Evolutionary conservation across 352 stramenopile species (phyloP).

Genomic region (Halophytophthora batemanensis): DNA sequence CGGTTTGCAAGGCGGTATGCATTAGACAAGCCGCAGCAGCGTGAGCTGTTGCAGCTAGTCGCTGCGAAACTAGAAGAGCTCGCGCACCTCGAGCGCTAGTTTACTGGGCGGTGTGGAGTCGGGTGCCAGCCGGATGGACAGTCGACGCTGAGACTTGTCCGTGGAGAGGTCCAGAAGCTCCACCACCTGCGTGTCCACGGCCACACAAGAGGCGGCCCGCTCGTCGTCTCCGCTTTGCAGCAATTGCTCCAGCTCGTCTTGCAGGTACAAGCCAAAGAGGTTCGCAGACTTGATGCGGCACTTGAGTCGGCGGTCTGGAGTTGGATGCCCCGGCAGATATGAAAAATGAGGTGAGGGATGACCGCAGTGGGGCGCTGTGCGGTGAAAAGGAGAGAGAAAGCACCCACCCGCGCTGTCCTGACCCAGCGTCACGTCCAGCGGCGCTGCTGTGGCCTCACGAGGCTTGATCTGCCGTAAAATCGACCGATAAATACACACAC

Average conservation of each 20-base stretch:
- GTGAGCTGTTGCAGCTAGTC: slow-evolving; percentile 29
- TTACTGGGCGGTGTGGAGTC: slow-evolving; percentile 24
- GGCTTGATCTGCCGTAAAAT: slow-evolving; percentile 72
- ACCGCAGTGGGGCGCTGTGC: too few species aligned
- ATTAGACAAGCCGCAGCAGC: slow-evolving; percentile 24
- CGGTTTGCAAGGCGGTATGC: slow-evolving; percentile 27
- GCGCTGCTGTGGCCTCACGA: slow-evolving; percentile 31
- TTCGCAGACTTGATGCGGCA: slow-evolving; percentile 72
- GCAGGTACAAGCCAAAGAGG: slow-evolving; percentile 57
- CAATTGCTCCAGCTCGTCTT: slow-evolving; percentile 56
- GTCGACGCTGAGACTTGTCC: slow-evolving; percentile 45
- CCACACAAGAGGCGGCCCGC: slow-evolving; percentile 34
- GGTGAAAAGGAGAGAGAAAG: too few species aligned
- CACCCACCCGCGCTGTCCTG: slow-evolving; percentile 39
- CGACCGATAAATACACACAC: too few species aligned
- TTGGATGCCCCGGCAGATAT: too few species aligned
- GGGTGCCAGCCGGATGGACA: slow-evolving; percentile 48
- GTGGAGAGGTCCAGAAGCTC: slow-evolving; percentile 67
- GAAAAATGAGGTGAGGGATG: too few species aligned
- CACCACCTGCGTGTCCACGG: slow-evolving; percentile 65
- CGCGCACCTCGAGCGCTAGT: slow-evolving; percentile 55
- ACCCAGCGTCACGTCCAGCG: slow-evolving; percentile 62
- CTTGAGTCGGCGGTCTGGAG: slow-evolving; percentile 56
- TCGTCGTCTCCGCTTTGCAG: slow-evolving; percentile 26
- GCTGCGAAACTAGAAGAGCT: slow-evolving; percentile 56